These are phyloP conservation scores for Saccharomycopsis crataegensis DNA, from an alignment of 1,139 yeast species.

Conservation along the genomic window DNA sequence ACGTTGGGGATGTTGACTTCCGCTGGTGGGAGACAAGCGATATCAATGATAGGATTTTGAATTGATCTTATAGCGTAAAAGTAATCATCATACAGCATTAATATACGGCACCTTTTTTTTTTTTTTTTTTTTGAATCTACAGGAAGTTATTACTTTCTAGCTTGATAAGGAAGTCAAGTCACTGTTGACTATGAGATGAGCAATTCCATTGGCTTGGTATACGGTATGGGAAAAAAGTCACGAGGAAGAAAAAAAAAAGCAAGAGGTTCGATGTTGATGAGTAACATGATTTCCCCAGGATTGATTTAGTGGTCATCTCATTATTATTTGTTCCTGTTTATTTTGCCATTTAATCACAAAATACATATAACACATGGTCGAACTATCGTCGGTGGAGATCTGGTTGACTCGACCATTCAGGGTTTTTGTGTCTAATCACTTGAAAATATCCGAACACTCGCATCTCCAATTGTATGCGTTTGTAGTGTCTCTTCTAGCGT, in stretches of 20 bases:
- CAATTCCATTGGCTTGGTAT: too few relatives aligned
- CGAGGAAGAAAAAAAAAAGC: too few relatives aligned
- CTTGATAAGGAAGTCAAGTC: not conserved
- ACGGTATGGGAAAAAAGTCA: too few relatives aligned
- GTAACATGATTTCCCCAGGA: not conserved
- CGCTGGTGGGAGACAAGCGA: constrained; percentile 68
- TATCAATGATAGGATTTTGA: constrained; percentile 43
- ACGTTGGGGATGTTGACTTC: constrained; percentile 78
- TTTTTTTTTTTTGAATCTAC: not conserved
- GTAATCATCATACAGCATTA: not conserved
- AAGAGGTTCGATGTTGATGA: too few relatives aligned
- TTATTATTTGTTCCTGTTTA: too few relatives aligned
- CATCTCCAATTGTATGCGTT: constrained; percentile 34
- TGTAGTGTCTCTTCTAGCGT: constrained; percentile 32
- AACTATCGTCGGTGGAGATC: constrained; percentile 16
- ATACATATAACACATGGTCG: constrained; percentile 3
- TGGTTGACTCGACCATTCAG: constrained; percentile 14
- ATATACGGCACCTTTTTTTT: too few relatives aligned
- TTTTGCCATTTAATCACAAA: too few relatives aligned
- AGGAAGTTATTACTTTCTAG: too few relatives aligned
- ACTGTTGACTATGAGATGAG: not conserved
- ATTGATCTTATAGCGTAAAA: not conserved
- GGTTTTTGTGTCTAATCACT: constrained; percentile 3
- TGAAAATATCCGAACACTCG: not conserved
- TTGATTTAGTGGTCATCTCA: not conserved